Evolutionary conservation across 2,329 filamentous ascomycete species (phyloP), one percentile per base, ranked within the genome.

Genomic region (Claviceps sp.): DNA sequence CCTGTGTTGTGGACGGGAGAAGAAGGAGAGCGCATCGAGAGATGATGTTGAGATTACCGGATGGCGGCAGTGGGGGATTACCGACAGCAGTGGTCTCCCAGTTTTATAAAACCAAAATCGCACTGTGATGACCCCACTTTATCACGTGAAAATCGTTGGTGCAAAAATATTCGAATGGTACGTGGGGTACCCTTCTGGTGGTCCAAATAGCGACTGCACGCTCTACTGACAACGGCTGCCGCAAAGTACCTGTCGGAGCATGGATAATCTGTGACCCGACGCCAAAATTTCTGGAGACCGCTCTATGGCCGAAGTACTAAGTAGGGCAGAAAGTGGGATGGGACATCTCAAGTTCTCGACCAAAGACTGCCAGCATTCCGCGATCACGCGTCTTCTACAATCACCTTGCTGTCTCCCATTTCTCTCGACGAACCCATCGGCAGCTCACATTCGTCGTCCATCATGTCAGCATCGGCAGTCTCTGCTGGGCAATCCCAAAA

Each of bases 401-500:
- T 59, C 7, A 63, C 58, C 62, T 61, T 60, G 62, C 59, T 58
- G 59, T 59, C 61, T 60, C 59, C 61, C 62, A 58, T 56, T 58
- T 57, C 53, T 56, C 56, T 55, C 56, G 58, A 63, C 54, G 61
- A 60, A 55, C 41, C 56, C 46, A 37, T 54, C 55, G 57, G 56
- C 51, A 59, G 54, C 48, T 54, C 17, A 67, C 56, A 52, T 75
- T 73, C 69, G 68, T 71, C 59, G 68, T 34, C 69, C 59, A 68
- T 58, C 50, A 70, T 70, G 68, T 70, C 74, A 68, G 70, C 74
- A 59, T 61, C 68, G 53, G 63, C 68, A 56, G 61, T 58, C 55
- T 62, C 64, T 51, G 59, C 58, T 54, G 68, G 68, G 58, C 65
- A 60, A 62, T 69, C 68, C 58, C 66, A 70, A 58, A 78, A 79